A percentile compares a stretch with the other conserved stretches of the same genome.
phyloP scores from a whole-genome alignment of 2,329 filamentous ascomycete species.

The Colletotrichum filicis region DNA sequence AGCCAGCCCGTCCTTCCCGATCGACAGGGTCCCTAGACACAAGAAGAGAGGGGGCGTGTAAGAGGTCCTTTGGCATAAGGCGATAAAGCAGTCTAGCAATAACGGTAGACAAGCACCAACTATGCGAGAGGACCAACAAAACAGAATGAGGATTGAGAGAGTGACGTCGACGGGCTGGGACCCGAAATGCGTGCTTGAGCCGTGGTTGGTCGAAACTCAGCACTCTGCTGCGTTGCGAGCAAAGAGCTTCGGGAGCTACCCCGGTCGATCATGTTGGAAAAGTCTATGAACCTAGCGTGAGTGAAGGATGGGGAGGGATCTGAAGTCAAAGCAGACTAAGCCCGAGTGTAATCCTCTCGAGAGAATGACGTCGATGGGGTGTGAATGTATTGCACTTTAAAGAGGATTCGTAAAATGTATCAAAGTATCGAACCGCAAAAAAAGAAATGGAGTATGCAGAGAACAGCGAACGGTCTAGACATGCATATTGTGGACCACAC shows the following conservation, averaged over 20 bases:
- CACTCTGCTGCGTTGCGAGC: not conserved
- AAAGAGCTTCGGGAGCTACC: not conserved
- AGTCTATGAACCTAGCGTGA: not conserved
- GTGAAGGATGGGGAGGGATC: not conserved
- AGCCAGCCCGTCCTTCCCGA: not conserved
- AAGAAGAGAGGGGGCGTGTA: not conserved
- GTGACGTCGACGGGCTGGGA: not conserved
- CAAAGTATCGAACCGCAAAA: not conserved
- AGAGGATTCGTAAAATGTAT: too few species aligned
- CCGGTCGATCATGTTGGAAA: not conserved
- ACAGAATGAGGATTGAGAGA: too few species aligned
- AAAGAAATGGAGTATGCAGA: not conserved
- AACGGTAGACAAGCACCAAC: not conserved
- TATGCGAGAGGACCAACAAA: too few species aligned
- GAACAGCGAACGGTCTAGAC: conserved; percentile 26
- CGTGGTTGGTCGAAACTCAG: not conserved
- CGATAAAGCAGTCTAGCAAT: not conserved
- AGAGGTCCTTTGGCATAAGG: not conserved
- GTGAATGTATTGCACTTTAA: not conserved
- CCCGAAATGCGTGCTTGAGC: not conserved
- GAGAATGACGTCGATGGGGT: conserved; percentile 21
- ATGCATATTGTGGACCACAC: conserved; percentile 12
- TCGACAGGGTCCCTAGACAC: conserved; percentile 9
- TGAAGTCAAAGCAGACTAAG: conserved; percentile 14
- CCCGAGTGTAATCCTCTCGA: not conserved